Percentiles rank a stretch among this genome's conserved stretches.
Evolutionary conservation across 257 asterid species (phyloP).

Genomic region (Coffea canephora): DNA sequence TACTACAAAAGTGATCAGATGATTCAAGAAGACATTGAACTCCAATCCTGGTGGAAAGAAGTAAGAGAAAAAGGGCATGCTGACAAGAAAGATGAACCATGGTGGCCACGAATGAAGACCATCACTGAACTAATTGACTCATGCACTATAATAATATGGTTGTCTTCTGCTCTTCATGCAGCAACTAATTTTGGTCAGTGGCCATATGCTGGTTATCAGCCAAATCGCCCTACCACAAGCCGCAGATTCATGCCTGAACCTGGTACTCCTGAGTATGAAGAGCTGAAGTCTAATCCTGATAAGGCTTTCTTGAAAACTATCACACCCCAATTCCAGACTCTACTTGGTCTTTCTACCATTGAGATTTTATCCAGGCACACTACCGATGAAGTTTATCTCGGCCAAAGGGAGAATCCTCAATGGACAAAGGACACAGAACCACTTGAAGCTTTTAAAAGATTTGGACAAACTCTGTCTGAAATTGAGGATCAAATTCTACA

Average conservation of each 20-base stretch:
- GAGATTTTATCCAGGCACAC: slow-evolving; percentile 74
- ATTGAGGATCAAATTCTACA: slow-evolving; percentile 41
- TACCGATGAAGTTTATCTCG: slow-evolving; percentile 68
- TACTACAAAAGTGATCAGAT: slow-evolving; percentile 52
- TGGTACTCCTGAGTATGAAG: slow-evolving; percentile 57
- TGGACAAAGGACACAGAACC: slow-evolving; percentile 66
- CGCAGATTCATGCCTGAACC: slow-evolving; percentile 66
- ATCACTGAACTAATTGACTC: slow-evolving; percentile 47
- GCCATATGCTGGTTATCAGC: slow-evolving; percentile 68
- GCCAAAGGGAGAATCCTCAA: slow-evolving; percentile 59
- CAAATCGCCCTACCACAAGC: slow-evolving; percentile 66
- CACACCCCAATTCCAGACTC: slow-evolving; percentile 54
- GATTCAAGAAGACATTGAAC: slow-evolving; percentile 55
- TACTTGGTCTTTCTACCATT: slow-evolving; percentile 62
- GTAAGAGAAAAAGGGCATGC: slow-evolving; percentile 63
- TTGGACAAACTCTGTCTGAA: slow-evolving; percentile 45
- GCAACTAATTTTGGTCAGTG: slow-evolving; percentile 75
- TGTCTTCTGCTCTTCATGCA: slow-evolving; percentile 87
- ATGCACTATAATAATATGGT: slow-evolving; percentile 72
- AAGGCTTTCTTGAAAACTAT: slow-evolving; percentile 65
- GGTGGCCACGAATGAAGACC: slow-evolving; percentile 86
- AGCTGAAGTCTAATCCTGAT: slow-evolving; percentile 55
- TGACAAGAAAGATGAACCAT: slow-evolving; percentile 65
- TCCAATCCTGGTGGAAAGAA: slow-evolving; percentile 81
- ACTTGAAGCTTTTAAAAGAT: slow-evolving; percentile 47